phyloP scores from a whole-genome alignment of 2,329 filamentous ascomycete genomes.

The Monosporascus sp. region DNA sequence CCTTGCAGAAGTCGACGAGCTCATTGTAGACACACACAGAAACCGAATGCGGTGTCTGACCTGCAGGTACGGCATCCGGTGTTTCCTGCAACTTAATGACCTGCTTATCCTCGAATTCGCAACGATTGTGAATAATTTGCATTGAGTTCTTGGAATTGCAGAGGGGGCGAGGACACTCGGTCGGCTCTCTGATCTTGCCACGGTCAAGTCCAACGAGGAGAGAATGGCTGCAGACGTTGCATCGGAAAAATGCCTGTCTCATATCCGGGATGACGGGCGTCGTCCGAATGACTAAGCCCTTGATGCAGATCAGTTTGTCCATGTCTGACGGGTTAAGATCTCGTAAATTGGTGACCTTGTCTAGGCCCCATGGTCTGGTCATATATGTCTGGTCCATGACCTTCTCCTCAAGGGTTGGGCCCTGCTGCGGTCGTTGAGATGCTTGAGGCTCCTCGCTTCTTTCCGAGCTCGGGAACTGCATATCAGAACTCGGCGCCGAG shows the following conservation, averaged over 20 bases:
- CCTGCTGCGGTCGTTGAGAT: conserved; percentile 37
- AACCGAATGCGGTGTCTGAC: conserved; percentile 95
- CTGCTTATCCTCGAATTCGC: conserved; percentile 92
- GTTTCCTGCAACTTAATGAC: conserved; percentile 98
- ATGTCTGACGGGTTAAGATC: conserved; percentile 93
- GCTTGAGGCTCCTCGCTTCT: conserved; percentile 45
- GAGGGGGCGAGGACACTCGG: conserved; percentile 73
- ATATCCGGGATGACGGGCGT: conserved; percentile 98
- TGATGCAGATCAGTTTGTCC: conserved; percentile 92
- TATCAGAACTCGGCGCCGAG: conserved; percentile 62
- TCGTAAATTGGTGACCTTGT: conserved; percentile 82
- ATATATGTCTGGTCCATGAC: conserved; percentile 77
- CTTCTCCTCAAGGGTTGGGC: conserved; percentile 66
- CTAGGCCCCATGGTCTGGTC: conserved; percentile 83
- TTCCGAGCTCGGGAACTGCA: conserved; percentile 76
- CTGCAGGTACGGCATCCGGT: conserved; percentile 87
- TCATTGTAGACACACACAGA: conserved; percentile 96
- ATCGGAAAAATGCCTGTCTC: conserved; percentile 98
- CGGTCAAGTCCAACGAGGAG: conserved; percentile 88
- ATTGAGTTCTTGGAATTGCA: conserved; percentile 90
- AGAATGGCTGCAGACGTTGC: conserved; percentile 86
- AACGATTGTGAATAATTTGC: conserved; percentile 97
- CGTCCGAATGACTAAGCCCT: conserved; percentile 90
- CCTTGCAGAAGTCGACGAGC: conserved; percentile 95
- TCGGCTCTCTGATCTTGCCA: conserved; percentile 93